phyloP scores from a whole-genome alignment of 768 basidiomycete genomes.

The Lanmaoa rubissima region DNA sequence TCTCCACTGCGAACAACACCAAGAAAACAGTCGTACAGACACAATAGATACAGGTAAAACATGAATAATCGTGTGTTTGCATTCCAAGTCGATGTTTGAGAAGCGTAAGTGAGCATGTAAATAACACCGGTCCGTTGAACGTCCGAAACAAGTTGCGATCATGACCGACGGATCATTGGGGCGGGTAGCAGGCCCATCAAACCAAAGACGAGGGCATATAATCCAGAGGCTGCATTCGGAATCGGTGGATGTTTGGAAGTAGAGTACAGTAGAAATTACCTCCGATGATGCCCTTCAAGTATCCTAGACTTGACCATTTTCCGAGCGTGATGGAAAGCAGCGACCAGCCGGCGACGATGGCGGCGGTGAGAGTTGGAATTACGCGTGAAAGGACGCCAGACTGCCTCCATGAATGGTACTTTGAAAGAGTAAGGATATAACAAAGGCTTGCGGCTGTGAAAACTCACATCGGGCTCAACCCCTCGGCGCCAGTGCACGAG shows the following conservation, averaged over 20 bases:
- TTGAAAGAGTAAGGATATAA: slow-evolving; percentile 2
- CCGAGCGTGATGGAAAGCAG: slow-evolving; percentile 59
- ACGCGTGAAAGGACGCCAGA: slow-evolving; percentile 66
- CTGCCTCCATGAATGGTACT: slow-evolving; percentile 76
- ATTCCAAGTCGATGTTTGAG: slow-evolving; percentile 6
- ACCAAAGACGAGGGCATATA: slow-evolving; percentile 73
- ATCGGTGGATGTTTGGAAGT: neutral
- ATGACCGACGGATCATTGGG: slow-evolving; percentile 50
- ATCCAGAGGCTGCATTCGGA: slow-evolving; percentile 52
- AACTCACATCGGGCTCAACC: slow-evolving; percentile 65
- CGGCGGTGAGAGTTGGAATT: slow-evolving; percentile 67
- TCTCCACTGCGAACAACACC: neutral
- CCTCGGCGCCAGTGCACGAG: slow-evolving; percentile 65
- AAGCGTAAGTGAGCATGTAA: neutral
- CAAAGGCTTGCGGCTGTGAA: neutral
- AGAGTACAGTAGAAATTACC: slow-evolving; percentile 37
- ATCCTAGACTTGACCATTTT: slow-evolving; percentile 66
- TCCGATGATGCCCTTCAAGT: slow-evolving; percentile 59
- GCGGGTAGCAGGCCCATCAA: slow-evolving; percentile 69
- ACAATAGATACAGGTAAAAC: slow-evolving; percentile 13
- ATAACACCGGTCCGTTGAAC: neutral
- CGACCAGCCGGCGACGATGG: slow-evolving; percentile 71
- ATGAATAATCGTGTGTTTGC: slow-evolving; percentile 7
- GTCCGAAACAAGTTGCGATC: slow-evolving; percentile 34
- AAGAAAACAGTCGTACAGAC: slow-evolving; percentile 11